Conservation (phyloP, 2,329 filamentous ascomycete genomes). For the Claviceps humidiphila region DNA sequence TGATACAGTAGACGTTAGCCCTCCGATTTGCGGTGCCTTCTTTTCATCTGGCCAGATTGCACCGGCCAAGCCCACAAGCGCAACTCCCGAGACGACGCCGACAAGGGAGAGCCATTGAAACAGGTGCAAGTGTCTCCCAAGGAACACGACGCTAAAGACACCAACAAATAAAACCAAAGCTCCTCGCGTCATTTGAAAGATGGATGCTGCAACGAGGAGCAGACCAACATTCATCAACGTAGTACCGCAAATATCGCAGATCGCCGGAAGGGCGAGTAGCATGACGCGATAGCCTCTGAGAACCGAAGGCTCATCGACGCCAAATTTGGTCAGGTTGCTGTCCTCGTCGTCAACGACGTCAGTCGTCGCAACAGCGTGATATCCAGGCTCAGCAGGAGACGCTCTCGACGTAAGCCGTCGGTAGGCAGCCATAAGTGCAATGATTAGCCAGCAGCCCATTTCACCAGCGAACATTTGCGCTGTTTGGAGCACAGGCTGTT, state of each 20-base stretch:
- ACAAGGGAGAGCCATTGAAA: slow-evolving; percentile 89
- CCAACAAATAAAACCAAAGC: slow-evolving; percentile 93
- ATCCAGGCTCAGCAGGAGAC: slow-evolving; percentile 38
- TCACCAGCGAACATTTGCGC: slow-evolving; percentile 98
- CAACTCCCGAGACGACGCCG: slow-evolving; percentile 79
- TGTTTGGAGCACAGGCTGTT: slow-evolving; percentile 93
- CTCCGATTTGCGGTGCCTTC: slow-evolving; percentile 21
- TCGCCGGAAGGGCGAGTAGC: slow-evolving; percentile 71
- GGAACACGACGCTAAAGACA: slow-evolving; percentile 83
- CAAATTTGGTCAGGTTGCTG: slow-evolving; percentile 21
- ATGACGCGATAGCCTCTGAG: slow-evolving; percentile 59
- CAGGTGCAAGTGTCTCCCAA: slow-evolving; percentile 63
- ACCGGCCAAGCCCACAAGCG: slow-evolving; percentile 77
- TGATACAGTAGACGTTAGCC: slow-evolving; percentile 19
- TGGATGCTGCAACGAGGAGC: slow-evolving; percentile 84
- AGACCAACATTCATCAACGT: slow-evolving; percentile 96
- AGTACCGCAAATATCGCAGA: slow-evolving; percentile 88
- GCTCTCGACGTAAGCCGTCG: slow-evolving; percentile 36
- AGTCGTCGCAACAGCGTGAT: slow-evolving; percentile 49
- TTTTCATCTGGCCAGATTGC: slow-evolving; percentile 62
- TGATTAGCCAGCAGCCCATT: slow-evolving; percentile 88
- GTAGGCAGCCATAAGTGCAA: slow-evolving; percentile 57
- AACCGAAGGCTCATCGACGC: slow-evolving; percentile 41
- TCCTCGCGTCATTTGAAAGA: slow-evolving; percentile 97
- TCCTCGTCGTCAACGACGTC: slow-evolving; percentile 21